These are phyloP conservation scores for Tuctoria greenei DNA, from an alignment of 176 grass and related monocot species.

Conservation along the genomic window DNA sequence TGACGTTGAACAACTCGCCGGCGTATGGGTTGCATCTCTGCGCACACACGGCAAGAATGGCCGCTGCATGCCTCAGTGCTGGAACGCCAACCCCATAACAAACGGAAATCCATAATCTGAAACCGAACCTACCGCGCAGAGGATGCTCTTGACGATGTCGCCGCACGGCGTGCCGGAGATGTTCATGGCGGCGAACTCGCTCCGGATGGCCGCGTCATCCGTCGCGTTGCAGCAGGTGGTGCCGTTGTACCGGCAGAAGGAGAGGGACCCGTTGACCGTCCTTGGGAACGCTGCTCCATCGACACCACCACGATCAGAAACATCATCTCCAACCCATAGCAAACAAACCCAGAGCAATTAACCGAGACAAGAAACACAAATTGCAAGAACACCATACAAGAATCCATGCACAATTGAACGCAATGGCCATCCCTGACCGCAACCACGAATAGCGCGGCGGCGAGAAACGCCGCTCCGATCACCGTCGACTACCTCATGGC, in stretches of 20 bases:
- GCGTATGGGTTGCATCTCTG: conserved; percentile 88
- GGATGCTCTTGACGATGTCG: conserved; percentile 58
- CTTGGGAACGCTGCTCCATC: conserved; percentile 51
- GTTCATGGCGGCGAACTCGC: conserved; percentile 67
- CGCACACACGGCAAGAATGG: not conserved
- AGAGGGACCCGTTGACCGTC: conserved; percentile 52
- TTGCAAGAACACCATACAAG: conserved; percentile 33
- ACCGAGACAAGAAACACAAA: not conserved
- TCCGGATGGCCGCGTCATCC: conserved; percentile 55
- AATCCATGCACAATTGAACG: conserved; percentile 62
- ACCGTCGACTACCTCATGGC: conserved; percentile 34
- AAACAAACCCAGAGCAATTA: not conserved
- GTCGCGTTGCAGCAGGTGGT: conserved; percentile 82
- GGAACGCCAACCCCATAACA: too few species aligned
- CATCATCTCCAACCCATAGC: not conserved
- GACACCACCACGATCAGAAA: not conserved
- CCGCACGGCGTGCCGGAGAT: conserved; percentile 66
- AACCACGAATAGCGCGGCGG: conserved; percentile 35
- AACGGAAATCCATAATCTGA: not conserved
- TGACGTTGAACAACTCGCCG: conserved; percentile 60
- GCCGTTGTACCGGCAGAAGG: conserved; percentile 78
- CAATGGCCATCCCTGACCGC: conserved; percentile 38
- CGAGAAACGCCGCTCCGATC: conserved; percentile 8
- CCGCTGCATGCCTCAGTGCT: not conserved
- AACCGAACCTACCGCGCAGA: conserved; percentile 56